A percentile compares a stretch with the other conserved stretches of the same genome.
These are phyloP conservation scores for Letharia columbiana DNA, from an alignment of 495 filamentous ascomycete species.

Conservation along the genomic window DNA sequence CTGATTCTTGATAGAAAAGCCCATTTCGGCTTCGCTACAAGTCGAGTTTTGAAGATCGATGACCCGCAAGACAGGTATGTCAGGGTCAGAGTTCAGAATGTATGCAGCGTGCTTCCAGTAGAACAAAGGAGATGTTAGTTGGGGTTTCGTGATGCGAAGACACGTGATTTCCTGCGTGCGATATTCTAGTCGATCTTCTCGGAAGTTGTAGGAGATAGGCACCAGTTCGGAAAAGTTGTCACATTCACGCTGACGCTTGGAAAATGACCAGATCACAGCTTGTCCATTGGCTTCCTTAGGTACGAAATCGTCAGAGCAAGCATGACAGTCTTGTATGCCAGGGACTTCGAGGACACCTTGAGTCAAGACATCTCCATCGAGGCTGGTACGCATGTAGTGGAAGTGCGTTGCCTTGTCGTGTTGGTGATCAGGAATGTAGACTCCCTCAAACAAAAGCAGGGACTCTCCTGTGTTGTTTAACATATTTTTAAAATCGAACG, in stretches of 20 bases:
- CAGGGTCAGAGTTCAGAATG: background rate
- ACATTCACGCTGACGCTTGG: background rate
- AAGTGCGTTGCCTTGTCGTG: background rate
- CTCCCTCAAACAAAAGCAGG: background rate
- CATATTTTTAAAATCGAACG: background rate
- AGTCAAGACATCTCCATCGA: background rate
- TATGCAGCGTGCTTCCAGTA: slow-evolving; percentile 3
- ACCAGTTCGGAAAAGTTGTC: background rate
- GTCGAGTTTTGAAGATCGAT: background rate
- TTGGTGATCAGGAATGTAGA: background rate
- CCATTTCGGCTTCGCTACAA: background rate
- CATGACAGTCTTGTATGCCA: background rate
- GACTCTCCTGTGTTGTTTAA: slow-evolving; percentile 2
- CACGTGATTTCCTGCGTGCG: background rate
- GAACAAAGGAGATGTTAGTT: background rate
- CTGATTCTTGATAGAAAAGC: too few species aligned
- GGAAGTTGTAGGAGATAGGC: slow-evolving; percentile 4
- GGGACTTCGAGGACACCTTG: background rate
- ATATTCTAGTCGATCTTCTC: background rate
- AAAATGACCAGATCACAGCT: background rate
- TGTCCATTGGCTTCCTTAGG: background rate
- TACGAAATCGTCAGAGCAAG: background rate
- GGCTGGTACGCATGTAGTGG: background rate
- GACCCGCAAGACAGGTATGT: background rate
- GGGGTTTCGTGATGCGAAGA: too few species aligned